Conservation (phyloP, 1,139 yeast species). For the Scheffersomyces insectosa region DNA sequence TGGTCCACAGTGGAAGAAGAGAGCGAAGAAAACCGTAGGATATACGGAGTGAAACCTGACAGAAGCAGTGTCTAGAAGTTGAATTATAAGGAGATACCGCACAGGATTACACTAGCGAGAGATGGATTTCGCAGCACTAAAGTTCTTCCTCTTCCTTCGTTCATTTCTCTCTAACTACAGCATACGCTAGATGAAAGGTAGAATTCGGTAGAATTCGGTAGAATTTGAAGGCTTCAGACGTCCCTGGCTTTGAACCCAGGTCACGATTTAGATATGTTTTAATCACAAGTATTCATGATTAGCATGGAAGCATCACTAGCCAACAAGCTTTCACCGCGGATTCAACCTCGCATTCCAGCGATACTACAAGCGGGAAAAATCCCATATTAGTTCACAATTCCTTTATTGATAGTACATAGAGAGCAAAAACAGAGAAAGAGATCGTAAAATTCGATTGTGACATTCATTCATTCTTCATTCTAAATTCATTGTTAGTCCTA, state of each 20-base stretch:
- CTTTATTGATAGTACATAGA: not conserved
- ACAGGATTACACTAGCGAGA: no score
- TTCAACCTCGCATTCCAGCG: slow-evolving; percentile 2
- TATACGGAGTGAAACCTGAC: no score
- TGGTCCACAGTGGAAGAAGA: not conserved
- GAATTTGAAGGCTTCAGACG: slow-evolving; percentile 31
- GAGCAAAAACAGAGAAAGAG: not conserved
- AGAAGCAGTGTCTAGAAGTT: no score
- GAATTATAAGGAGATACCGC: no score
- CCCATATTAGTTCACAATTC: not conserved
- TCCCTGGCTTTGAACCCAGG: slow-evolving; percentile 12
- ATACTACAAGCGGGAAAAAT: not conserved
- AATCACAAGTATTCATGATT: slow-evolving; percentile 51
- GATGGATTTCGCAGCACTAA: no score
- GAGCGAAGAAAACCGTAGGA: no score
- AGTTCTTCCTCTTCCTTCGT: no score
- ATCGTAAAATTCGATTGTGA: not conserved
- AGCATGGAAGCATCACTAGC: slow-evolving; percentile 56
- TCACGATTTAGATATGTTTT: slow-evolving; percentile 36
- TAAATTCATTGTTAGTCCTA: not conserved
- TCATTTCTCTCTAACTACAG: no score
- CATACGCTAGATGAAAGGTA: no score
- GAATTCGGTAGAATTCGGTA: no score
- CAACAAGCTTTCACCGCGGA: slow-evolving; percentile 5
- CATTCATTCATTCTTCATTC: not conserved